phyloP scores from a whole-genome alignment of 805 yeast genomes.

The Sugiyamaella lignohabitans region DNA sequence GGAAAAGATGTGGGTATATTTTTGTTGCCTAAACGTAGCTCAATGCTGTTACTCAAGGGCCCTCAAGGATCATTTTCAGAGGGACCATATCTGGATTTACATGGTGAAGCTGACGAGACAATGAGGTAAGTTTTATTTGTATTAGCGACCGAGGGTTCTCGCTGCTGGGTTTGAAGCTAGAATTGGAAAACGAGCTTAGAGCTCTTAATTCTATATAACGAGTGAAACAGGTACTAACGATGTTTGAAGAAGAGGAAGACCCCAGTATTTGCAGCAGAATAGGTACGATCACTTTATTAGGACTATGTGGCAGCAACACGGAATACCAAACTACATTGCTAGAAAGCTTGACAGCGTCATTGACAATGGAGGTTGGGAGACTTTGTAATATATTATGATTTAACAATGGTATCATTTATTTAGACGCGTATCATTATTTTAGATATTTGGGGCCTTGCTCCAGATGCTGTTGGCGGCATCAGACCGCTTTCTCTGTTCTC shows the following conservation, averaged over 20 bases:
- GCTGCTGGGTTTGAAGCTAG: slow-evolving; percentile 4
- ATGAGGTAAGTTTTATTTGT: slow-evolving; percentile 32
- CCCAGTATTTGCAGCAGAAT: slow-evolving; percentile 54
- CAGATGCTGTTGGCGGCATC: too few relatives aligned
- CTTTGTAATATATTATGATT: slow-evolving; percentile 40
- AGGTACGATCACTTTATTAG: slow-evolving; percentile 63
- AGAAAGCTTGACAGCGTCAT: slow-evolving; percentile 70
- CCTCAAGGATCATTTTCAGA: slow-evolving; percentile 78
- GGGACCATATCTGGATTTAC: slow-evolving; percentile 78
- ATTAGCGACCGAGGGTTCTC: not conserved
- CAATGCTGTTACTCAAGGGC: slow-evolving; percentile 56
- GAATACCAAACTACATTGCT: slow-evolving; percentile 68
- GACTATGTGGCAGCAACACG: slow-evolving; percentile 71
- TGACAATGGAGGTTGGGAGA: slow-evolving; percentile 96
- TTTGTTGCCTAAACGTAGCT: slow-evolving; percentile 61
- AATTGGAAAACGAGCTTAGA: too few relatives aligned
- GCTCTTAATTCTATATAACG: too few relatives aligned
- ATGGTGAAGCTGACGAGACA: slow-evolving; percentile 79
- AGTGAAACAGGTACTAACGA: not conserved
- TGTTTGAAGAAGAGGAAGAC: slow-evolving; percentile 47
- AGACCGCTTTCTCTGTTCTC: too few relatives aligned
- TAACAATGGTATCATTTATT: not conserved
- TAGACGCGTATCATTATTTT: not conserved
- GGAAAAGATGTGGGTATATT: slow-evolving; percentile 64
- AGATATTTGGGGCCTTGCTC: too few relatives aligned